Conservation (phyloP, 257 asterid species). For the Paraleonurus japonicus region DNA sequence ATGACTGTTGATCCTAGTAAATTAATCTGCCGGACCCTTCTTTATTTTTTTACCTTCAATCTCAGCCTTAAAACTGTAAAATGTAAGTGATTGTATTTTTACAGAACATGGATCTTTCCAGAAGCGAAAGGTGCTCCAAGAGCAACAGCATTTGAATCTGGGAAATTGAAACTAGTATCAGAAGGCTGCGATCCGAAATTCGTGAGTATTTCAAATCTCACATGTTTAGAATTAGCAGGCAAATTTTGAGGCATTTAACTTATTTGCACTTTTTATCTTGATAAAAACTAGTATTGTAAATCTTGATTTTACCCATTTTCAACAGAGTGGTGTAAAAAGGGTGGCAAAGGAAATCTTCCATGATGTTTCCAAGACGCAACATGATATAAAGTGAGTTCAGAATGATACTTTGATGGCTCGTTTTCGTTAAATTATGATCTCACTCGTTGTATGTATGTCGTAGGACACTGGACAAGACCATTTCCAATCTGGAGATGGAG, state of each 20-base stretch:
- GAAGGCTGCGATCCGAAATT: slow-evolving; percentile 69
- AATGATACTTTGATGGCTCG: background rate
- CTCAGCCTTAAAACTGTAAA: background rate
- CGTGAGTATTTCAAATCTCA: slow-evolving; percentile 49
- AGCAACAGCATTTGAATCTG: slow-evolving; percentile 66
- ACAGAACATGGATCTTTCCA: slow-evolving; percentile 65
- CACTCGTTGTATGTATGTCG: background rate
- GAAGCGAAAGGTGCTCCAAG: slow-evolving; percentile 62
- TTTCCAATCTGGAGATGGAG: slow-evolving; percentile 79
- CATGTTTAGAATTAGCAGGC: background rate
- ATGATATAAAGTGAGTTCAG: slow-evolving; percentile 56
- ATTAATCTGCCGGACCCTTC: background rate
- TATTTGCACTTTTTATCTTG: slow-evolving; percentile 4
- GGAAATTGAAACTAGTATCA: slow-evolving; percentile 60
- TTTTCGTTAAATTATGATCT: background rate
- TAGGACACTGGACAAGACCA: slow-evolving; percentile 77
- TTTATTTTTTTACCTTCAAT: background rate
- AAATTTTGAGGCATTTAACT: background rate
- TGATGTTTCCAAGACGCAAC: slow-evolving; percentile 56
- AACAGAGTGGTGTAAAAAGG: slow-evolving; percentile 51
- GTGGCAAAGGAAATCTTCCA: slow-evolving; percentile 49
- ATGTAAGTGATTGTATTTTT: background rate
- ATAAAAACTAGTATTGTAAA: background rate
- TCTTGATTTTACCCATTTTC: slow-evolving; percentile 27
- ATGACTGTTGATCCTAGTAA: background rate